phyloP scores from a whole-genome alignment of 2,329 filamentous ascomycete species.

The Fusarium piperis region DNA sequence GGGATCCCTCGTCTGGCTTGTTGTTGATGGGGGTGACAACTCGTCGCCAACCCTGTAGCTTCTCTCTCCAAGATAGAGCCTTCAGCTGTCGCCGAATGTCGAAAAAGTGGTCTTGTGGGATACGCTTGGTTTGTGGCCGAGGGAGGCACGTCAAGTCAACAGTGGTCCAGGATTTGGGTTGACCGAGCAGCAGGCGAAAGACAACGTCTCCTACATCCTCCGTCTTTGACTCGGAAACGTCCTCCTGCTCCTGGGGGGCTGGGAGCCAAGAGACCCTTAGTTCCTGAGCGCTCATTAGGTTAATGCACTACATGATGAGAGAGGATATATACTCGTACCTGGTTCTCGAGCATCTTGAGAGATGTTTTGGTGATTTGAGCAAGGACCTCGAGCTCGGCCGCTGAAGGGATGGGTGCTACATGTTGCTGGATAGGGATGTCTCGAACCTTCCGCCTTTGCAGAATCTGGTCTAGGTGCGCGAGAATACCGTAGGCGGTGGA shows the following conservation, averaged over 20 bases:
- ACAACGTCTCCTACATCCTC: conserved; percentile 58
- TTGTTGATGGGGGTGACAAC: conserved; percentile 34
- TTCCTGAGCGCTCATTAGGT: conserved; percentile 37
- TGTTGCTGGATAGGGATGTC: conserved; percentile 37
- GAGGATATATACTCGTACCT: conserved; percentile 30
- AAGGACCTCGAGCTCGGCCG: conserved; percentile 43
- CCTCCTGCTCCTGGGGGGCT: conserved; percentile 33
- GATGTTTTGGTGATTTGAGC: conserved; percentile 47
- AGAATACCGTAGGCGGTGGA: conserved; percentile 46
- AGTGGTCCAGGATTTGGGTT: neutral
- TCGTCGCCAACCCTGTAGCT: conserved; percentile 46
- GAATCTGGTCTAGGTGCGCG: conserved; percentile 47
- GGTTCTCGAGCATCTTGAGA: conserved; percentile 31
- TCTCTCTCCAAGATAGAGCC: conserved; percentile 50
- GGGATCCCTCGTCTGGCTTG: conserved; percentile 1
- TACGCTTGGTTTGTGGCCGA: neutral
- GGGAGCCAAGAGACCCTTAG: conserved; percentile 57
- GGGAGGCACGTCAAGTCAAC: conserved; percentile 36
- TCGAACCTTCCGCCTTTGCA: conserved; percentile 40
- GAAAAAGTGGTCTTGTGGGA: conserved; percentile 26
- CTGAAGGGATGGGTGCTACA: conserved; percentile 31
- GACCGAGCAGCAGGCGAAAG: conserved; percentile 55
- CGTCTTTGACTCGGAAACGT: conserved; percentile 16
- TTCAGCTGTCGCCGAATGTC: conserved; percentile 44
- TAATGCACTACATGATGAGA: neutral